phyloP scores from a whole-genome alignment of 768 basidiomycete genomes.

The Kwoniella sp. region DNA sequence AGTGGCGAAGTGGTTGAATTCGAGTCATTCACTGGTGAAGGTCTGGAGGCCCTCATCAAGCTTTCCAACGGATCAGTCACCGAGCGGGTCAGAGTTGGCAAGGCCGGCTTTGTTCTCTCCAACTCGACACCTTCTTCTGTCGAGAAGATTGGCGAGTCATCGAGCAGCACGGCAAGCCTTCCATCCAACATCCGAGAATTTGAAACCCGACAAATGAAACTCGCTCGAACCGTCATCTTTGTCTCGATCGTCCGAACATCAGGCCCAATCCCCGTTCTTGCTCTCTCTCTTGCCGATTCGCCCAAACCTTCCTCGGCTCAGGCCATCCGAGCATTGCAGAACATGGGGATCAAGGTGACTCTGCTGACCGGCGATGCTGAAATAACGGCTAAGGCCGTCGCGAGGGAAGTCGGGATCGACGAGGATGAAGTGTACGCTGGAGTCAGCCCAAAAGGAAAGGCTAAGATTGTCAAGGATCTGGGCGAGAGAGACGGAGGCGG shows the following conservation, averaged over 20 bases:
- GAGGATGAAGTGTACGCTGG: constrained; percentile 82
- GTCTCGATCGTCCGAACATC: constrained; percentile 66
- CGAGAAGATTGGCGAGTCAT: constrained; percentile 34
- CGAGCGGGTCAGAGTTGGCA: constrained; percentile 66
- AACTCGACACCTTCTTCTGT: constrained; percentile 2
- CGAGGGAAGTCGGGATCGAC: constrained; percentile 83
- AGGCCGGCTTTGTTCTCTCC: constrained; percentile 65
- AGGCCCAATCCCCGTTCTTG: constrained; percentile 67
- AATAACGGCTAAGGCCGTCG: constrained; percentile 82
- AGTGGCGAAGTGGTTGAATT: constrained; percentile 70
- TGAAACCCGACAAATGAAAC: constrained; percentile 68
- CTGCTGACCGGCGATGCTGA: constrained; percentile 94
- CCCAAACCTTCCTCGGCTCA: constrained; percentile 82
- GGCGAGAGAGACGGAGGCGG: constrained; percentile 71
- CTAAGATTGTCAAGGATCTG: constrained; percentile 76
- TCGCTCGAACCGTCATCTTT: constrained; percentile 84
- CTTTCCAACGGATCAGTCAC: constrained; percentile 58
- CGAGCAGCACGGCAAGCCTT: constrained; percentile 57
- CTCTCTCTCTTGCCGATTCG: constrained; percentile 81
- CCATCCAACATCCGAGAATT: constrained; percentile 68
- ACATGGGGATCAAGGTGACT: constrained; percentile 88
- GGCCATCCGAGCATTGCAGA: constrained; percentile 76
- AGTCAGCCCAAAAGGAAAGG: constrained; percentile 96
- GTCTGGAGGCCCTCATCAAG: constrained; percentile 72
- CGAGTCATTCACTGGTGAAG: constrained; percentile 85